Evolutionary conservation across 495 filamentous ascomycete species (phyloP), one percentile per base, ranked within the genome.

Genomic region (Penicillium steckii): DNA sequence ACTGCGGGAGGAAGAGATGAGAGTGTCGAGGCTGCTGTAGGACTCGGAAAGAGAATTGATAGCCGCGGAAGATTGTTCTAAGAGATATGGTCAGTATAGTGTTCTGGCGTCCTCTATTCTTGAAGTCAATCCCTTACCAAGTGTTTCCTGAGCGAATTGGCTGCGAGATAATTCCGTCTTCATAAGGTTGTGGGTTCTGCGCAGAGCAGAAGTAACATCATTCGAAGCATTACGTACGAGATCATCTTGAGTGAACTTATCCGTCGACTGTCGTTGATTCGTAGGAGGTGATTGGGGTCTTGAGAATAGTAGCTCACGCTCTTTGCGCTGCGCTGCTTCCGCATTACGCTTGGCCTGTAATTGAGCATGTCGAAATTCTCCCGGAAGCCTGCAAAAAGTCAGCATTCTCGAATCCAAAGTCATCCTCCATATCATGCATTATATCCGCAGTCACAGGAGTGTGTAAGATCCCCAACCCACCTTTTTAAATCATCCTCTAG

Each of bases 111-210:
- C 26, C 33, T 37, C n/a, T n/a, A 37, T 0, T 7, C 15, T 18
- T 17, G 33, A 7, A 5, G 15, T 13, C 5, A 22, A 64, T n/a
- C n/a, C n/a, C 69, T 37, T 53, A 80, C 78, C 70, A 44, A 97
- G 79, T 2, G 91, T 95, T 49, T 95, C 86, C 32, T 90, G 82
- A 5, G 94, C 91, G 63, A 97, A 97, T 55, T 85, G 86, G 27
- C 89, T 92, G 26, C 87, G 82, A 43, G 85, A 82, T 4, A 99
- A 79, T 73, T 96, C 91, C 0, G 82, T 71, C 33, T 88, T 81
- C 79, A 97, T 89, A 50, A 95, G 75, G 21, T 86, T 79, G 65
- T 97, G 92, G 9, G 91, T 95, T 56, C 92, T 78, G 43, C 89
- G 80, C 35, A 99, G 76, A 0, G 91, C 85, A 26, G 85, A 75